These are phyloP conservation scores for Apophysomyces elegans DNA, from an alignment of 371 early-diverging fungal species.

Conservation along the genomic window DNA sequence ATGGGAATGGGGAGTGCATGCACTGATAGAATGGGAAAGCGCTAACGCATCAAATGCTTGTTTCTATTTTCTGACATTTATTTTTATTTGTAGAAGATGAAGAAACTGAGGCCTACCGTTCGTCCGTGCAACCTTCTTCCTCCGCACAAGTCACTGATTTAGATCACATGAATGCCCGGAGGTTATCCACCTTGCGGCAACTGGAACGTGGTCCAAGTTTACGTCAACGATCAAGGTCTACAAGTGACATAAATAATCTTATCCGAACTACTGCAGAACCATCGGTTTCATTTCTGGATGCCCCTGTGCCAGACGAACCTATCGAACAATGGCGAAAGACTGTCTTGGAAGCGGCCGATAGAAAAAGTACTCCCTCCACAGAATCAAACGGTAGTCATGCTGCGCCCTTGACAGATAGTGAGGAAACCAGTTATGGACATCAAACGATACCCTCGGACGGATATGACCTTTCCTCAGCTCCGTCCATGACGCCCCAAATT, in stretches of 20 bases:
- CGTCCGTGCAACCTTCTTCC: slow-evolving; percentile 1
- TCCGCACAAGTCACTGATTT: slow-evolving; percentile 11
- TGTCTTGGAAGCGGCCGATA: slow-evolving; percentile 38
- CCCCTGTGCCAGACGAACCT: slow-evolving; percentile 8
- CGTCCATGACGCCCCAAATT: not conserved
- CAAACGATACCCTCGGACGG: slow-evolving; percentile 7
- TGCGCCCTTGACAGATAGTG: not conserved
- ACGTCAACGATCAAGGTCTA: slow-evolving; percentile 30
- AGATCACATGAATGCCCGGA: slow-evolving; percentile 21
- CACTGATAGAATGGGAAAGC: not conserved
- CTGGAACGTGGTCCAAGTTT: slow-evolving; percentile 32
- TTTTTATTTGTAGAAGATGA: slow-evolving; percentile 1
- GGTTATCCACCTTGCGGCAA: slow-evolving; percentile 35
- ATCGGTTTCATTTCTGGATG: not conserved
- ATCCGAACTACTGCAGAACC: not conserved
- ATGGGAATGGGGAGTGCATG: slow-evolving; percentile 2
- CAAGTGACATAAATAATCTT: slow-evolving; percentile 13
- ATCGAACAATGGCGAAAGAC: slow-evolving; percentile 43
- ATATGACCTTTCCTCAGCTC: not conserved
- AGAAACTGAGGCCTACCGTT: slow-evolving; percentile 1
- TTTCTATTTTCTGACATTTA: slow-evolving; percentile 11
- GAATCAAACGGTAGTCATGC: not conserved
- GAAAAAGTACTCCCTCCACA: slow-evolving; percentile 14
- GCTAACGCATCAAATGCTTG: slow-evolving; percentile 7
- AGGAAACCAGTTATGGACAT: not conserved